Evolutionary conservation across 225 moss, liverwort and hornwort genomes (phyloP).

Genomic region (Anthoceros angustus): DNA sequence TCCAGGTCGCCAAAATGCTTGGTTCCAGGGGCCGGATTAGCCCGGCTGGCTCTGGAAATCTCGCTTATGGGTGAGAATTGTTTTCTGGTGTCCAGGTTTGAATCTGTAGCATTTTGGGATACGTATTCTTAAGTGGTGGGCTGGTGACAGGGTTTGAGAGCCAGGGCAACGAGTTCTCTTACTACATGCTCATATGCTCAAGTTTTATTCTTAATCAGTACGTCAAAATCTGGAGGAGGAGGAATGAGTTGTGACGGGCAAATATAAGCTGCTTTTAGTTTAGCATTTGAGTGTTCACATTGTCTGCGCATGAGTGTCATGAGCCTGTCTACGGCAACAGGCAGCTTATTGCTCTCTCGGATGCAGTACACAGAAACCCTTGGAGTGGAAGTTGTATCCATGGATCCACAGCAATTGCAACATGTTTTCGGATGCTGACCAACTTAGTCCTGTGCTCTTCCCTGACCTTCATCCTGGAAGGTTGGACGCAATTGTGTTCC

Average conservation of each 20-base stretch:
- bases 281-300: too few relatives aligned
- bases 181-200: slow-evolving; percentile 83
- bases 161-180: slow-evolving; percentile 78
- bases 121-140: not conserved
- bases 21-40: slow-evolving; percentile 73
- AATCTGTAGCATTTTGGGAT: not conserved
- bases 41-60: slow-evolving; percentile 68
- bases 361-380: slow-evolving; percentile 39
- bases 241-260: too few relatives aligned
- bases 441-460: slow-evolving; percentile 45
- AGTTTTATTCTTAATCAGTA: slow-evolving; percentile 69
- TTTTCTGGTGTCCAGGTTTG: not conserved
- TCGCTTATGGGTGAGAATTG: slow-evolving; percentile 46
- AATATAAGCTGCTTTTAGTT: too few relatives aligned
- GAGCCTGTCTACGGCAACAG: too few relatives aligned
- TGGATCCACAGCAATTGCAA: slow-evolving; percentile 86
- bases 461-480: slow-evolving; percentile 81
- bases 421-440: slow-evolving; percentile 43
- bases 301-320: too few relatives aligned
- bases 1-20: slow-evolving; percentile 60
- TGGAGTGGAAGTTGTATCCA: slow-evolving; percentile 53
- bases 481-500: slow-evolving; percentile 11
- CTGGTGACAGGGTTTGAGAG: slow-evolving; percentile 46
- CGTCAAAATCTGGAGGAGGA: slow-evolving; percentile 7
- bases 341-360: not conserved